Evolutionary conservation across 2,329 filamentous ascomycete species (phyloP), one percentile per base, ranked within the genome.

Genomic region (Penicillium sclerotigenum): DNA sequence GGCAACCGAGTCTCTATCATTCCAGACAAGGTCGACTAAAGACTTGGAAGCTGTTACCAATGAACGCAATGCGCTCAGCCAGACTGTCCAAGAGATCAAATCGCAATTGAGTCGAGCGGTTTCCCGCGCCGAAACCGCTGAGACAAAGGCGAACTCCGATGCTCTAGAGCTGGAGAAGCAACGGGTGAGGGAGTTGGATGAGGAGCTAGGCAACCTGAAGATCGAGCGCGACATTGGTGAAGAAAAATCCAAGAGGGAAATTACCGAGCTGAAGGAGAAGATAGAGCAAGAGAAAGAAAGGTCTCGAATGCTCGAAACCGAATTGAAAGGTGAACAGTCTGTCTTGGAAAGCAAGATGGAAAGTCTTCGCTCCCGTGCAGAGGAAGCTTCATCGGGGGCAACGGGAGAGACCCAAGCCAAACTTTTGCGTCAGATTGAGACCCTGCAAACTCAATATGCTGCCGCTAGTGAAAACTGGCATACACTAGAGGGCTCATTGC

Each of bases 401-500:
- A 86, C 86, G 6, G 89, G 91, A 14, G 90, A 96, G 68, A 85
- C 89, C 0, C 91, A 96, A 66, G 89, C 89, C 41, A 97, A 97
- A 72, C 80, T 97, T 38, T 80, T 97, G 41, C 86, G 94, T 38
- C 95, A 99, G 74, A 89, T 99, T 52, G 94, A 99, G 77, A 97
- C 90, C 0, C 77, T 99, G 36, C 94, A 99, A 73, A 94, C 90
- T 7, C 95, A 99, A 71, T 96, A 99, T 74, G 87, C 91, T 0
- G 87, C 95, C 52, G 94, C 94, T 1, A 94, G 90, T 64, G 91
- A 96, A 68, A 99, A 99, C 66, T 99, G 95, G 94, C 92, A 97
- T 70, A 90, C 91, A 0, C 95, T 99, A 59, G 93, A 99, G 73
- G 85, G 89, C 10, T 95, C 90, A 2, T 76, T 99, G 31, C 83